Conservation (phyloP, 148 eudicot species). For the Talinum fruticosum region DNA sequence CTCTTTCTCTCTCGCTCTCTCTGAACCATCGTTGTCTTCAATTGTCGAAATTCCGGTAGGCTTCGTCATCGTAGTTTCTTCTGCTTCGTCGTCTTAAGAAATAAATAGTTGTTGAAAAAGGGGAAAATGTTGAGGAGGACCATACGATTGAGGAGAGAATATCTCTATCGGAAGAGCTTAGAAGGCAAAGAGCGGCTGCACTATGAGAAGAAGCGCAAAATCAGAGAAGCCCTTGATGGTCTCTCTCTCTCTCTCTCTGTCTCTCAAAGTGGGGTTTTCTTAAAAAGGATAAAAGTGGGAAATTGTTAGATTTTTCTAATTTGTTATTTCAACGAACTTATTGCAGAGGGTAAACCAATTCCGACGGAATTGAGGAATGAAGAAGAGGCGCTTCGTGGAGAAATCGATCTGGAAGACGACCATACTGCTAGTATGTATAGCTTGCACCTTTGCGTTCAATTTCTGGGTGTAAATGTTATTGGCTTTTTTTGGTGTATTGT, state of each 20-base stretch:
- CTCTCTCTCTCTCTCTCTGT: not conserved
- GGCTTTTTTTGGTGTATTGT: not conserved
- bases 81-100: no score
- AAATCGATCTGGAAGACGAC: conserved; percentile 94
- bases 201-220: conserved; percentile 85
- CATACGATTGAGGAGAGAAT: conserved; percentile 67
- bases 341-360: conserved; percentile 86
- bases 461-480: not conserved
- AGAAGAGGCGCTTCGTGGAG: conserved; percentile 79
- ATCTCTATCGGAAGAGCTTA: conserved; percentile 69
- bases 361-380: conserved; percentile 95
- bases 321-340: not conserved
- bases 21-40: not conserved
- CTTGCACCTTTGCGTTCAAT: not conserved
- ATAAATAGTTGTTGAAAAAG: not conserved
- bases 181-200: conserved; percentile 79
- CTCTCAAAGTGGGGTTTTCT: not conserved
- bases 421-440: conserved; percentile 58
- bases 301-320: not conserved
- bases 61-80: not conserved
- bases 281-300: not conserved
- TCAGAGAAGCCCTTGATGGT: conserved; percentile 83
- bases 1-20: not conserved
- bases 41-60: not conserved
- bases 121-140: conserved; percentile 63